A percentile compares a stretch with the other conserved stretches of the same genome.
These are phyloP conservation scores for Calonectria hongkongensis DNA, from an alignment of 2,329 filamentous ascomycete species.

Conservation along the genomic window DNA sequence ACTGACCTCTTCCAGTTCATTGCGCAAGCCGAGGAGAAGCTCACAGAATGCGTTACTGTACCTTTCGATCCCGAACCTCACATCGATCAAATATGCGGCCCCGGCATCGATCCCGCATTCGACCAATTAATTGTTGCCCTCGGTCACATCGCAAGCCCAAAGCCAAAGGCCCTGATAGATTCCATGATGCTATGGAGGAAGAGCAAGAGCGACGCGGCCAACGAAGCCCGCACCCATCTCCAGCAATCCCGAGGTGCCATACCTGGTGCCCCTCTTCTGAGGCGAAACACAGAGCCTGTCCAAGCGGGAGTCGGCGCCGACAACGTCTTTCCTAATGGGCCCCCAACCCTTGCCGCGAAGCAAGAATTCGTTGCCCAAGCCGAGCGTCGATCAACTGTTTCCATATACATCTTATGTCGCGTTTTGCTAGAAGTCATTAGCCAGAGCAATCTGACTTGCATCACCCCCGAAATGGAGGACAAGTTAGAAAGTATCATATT, in stretches of 20 bases:
- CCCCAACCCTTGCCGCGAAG: conserved; percentile 66
- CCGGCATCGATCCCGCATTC: conserved; percentile 89
- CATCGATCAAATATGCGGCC: conserved; percentile 93
- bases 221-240: conserved; percentile 76
- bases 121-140: conserved; percentile 95
- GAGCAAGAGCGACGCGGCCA: conserved; percentile 92
- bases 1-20: conserved; percentile 79
- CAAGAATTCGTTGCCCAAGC: conserved; percentile 86
- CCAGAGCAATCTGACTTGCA: conserved; percentile 87
- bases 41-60: conserved; percentile 89
- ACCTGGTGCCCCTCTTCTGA: conserved; percentile 72
- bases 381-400: conserved; percentile 93
- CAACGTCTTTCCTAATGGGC: conserved; percentile 58
- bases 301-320: conserved; percentile 64
- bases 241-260: conserved; percentile 69
- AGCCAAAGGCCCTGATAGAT: conserved; percentile 96
- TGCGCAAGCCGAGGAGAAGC: conserved; percentile 95
- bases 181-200: conserved; percentile 99
- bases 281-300: conserved; percentile 84
- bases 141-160: conserved; percentile 94
- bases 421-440: conserved; percentile 95
- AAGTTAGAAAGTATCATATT: conserved; percentile 97
- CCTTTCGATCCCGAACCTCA: conserved; percentile 87
- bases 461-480: conserved; percentile 94
- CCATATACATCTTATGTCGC: conserved; percentile 95